These are phyloP conservation scores for Canna indica DNA, from an alignment of 176 grass and related monocot genomes.

Conservation along the genomic window DNA sequence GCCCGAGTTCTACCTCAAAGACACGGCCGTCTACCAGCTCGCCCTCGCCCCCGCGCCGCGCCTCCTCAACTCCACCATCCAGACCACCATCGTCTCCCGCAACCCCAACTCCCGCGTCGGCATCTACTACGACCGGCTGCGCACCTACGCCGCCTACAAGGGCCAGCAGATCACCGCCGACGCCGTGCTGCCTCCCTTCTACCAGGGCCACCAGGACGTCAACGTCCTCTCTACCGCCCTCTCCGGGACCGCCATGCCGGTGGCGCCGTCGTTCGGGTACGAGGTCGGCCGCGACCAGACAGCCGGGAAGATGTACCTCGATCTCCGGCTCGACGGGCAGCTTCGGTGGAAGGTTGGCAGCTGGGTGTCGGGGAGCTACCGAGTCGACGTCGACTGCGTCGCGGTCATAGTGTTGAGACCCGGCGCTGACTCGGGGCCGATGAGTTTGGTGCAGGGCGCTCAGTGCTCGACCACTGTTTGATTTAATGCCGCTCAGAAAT, in stretches of 20 bases:
- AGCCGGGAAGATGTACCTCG: slow-evolving; percentile 22
- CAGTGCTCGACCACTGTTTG: not conserved
- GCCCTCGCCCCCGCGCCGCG: slow-evolving; percentile 11
- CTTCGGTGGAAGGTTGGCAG: slow-evolving; percentile 66
- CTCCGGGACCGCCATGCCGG: slow-evolving; percentile 11
- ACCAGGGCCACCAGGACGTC: slow-evolving; percentile 33
- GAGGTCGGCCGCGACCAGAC: slow-evolving; percentile 10
- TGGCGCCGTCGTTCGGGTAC: not conserved
- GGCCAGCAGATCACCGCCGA: slow-evolving; percentile 29
- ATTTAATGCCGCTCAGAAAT: not conserved
- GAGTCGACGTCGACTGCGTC: slow-evolving; percentile 47
- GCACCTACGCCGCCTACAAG: slow-evolving; percentile 39
- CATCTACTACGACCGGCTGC: slow-evolving; percentile 52
- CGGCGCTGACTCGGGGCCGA: not conserved
- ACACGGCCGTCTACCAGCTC: slow-evolving; percentile 26
- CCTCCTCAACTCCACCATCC: slow-evolving; percentile 24
- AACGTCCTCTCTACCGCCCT: slow-evolving; percentile 33
- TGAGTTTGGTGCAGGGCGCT: not conserved
- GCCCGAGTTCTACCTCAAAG: slow-evolving; percentile 50
- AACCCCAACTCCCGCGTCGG: slow-evolving; percentile 62
- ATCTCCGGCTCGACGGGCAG: slow-evolving; percentile 38
- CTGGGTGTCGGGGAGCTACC: slow-evolving; percentile 46
- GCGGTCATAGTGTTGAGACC: slow-evolving; percentile 1
- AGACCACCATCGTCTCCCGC: slow-evolving; percentile 41
- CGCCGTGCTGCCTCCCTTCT: slow-evolving; percentile 28